Conservation (phyloP, 306 rosid genomes). For the Geum urbanum region DNA sequence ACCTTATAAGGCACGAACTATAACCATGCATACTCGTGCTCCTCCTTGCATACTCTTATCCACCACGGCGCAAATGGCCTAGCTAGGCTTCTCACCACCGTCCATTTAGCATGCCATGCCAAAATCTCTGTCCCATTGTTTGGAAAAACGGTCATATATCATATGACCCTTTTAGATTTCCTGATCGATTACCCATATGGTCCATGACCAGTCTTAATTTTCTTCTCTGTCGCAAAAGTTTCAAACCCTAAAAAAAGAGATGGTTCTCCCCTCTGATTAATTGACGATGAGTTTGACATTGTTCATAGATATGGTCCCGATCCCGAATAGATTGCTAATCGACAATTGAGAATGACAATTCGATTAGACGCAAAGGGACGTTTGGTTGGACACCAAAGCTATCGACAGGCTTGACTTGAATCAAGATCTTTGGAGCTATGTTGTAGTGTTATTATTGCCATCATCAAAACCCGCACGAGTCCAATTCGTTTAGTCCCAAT, state of each 20-base stretch:
- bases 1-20: too few relatives aligned
- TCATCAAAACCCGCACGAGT: conserved; percentile 12
- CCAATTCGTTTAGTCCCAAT: not conserved
- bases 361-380: not conserved
- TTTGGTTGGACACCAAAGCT: conserved; percentile 12
- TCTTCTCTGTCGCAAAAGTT: not conserved
- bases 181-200: not conserved
- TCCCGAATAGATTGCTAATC: conserved; percentile 27
- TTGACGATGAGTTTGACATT: not conserved
- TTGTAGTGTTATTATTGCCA: not conserved
- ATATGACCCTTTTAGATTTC: not conserved
- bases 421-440: not conserved
- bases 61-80: not conserved
- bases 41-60: not conserved
- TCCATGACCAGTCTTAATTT: not conserved
- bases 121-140: conserved; percentile 2
- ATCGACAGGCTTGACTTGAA: conserved; percentile 1
- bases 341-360: conserved; percentile 12
- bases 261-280: not conserved
- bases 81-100: not conserved
- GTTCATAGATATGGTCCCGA: conserved; percentile 30
- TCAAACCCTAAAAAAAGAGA: not conserved
- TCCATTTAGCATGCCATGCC: not conserved
- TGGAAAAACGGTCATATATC: not conserved
- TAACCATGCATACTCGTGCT: too few relatives aligned